phyloP scores from a whole-genome alignment of 176 grass and related monocot genomes.

The Bolboschoenus planiculmis region DNA sequence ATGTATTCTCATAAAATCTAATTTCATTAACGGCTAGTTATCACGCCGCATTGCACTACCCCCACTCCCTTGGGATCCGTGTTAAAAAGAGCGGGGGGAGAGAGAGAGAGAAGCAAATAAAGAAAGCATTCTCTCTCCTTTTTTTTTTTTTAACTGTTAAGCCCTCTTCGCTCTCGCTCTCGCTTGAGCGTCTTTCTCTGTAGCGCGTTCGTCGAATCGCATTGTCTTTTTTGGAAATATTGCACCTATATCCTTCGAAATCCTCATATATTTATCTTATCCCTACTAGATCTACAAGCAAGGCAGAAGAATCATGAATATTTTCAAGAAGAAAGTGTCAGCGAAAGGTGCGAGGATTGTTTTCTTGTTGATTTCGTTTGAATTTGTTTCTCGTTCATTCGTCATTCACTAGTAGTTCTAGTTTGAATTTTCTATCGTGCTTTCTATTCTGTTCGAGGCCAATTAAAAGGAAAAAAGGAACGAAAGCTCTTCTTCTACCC shows the following conservation, averaged over 20 bases:
- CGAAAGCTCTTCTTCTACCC: neutral
- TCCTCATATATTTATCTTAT: neutral
- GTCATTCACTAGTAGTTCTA: neutral
- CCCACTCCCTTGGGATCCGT: neutral
- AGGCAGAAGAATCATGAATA: slow-evolving; percentile 60
- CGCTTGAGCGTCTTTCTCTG: neutral
- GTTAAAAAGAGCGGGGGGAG: neutral
- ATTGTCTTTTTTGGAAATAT: neutral
- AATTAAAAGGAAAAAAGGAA: neutral
- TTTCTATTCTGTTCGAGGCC: neutral
- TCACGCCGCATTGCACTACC: neutral
- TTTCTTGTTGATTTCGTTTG: neutral
- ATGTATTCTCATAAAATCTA: neutral
- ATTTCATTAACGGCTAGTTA: slow-evolving; percentile 11
- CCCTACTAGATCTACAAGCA: neutral
- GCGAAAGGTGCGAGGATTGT: slow-evolving; percentile 67
- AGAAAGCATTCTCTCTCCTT: neutral
- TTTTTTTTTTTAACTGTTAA: neutral
- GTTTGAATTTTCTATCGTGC: neutral
- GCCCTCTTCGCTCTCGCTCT: neutral
- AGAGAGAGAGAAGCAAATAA: neutral
- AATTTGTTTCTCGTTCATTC: neutral
- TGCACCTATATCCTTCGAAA: neutral
- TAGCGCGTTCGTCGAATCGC: slow-evolving; percentile 6
- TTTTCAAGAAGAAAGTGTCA: slow-evolving; percentile 93